Conservation (phyloP, 2,329 filamentous ascomycete genomes). For the Talaromyces sp. region DNA sequence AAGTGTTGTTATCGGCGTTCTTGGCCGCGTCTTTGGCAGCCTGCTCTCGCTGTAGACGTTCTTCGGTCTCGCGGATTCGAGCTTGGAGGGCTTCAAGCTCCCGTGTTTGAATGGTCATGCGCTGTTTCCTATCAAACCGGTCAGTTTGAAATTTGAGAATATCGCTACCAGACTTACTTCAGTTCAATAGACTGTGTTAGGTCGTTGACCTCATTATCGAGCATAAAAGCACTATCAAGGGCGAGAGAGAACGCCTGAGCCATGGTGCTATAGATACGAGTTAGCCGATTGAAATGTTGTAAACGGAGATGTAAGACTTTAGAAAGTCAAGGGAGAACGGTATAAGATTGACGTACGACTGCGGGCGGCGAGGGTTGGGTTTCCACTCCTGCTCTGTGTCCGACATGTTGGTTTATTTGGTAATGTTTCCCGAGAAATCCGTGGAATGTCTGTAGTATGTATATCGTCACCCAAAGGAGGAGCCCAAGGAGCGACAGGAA, state of each 20-base stretch:
- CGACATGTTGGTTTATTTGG: conserved; percentile 41
- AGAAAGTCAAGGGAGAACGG: background rate
- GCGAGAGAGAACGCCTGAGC: conserved; percentile 83
- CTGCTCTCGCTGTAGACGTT: conserved; percentile 57
- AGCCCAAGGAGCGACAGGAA: conserved; percentile 4
- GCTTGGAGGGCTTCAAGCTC: conserved; percentile 86
- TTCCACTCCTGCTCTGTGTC: conserved; percentile 77
- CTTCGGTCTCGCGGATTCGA: conserved; percentile 79
- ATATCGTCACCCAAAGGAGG: conserved; percentile 17
- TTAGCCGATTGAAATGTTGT: background rate
- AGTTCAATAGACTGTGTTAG: conserved; percentile 74
- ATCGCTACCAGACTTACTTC: conserved; percentile 61
- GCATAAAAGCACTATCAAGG: conserved; percentile 83
- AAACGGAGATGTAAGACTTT: background rate
- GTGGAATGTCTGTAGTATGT: conserved; percentile 19
- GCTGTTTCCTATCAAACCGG: conserved; percentile 66
- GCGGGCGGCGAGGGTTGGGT: conserved; percentile 69
- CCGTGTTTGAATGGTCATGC: conserved; percentile 68
- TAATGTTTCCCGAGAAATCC: conserved; percentile 17
- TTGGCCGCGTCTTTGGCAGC: conserved; percentile 20
- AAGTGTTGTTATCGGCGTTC: conserved; percentile 4
- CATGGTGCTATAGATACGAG: conserved; percentile 63
- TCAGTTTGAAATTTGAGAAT: background rate
- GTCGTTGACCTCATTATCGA: conserved; percentile 73
- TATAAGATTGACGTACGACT: conserved; percentile 65